Conservation (phyloP, 164 flowering plant species). For the Sextonia rubra region DNA sequence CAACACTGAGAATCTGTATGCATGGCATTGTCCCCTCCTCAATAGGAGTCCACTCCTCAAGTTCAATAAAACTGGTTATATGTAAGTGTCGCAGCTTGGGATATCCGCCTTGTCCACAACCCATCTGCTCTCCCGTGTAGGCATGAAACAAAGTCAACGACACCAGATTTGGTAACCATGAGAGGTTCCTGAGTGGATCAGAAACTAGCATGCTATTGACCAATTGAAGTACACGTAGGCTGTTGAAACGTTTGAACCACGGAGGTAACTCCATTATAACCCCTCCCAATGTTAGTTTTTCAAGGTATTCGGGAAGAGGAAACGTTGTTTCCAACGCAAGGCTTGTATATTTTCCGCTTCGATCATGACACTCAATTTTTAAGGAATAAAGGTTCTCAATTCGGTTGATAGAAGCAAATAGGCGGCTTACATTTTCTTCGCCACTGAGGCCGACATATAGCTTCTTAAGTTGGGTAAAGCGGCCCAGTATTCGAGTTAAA, state of each 20-base stretch:
- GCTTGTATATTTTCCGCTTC: background rate
- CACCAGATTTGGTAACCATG: background rate
- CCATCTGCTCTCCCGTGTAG: background rate
- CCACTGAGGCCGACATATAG: constrained; percentile 17
- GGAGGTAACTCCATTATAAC: background rate
- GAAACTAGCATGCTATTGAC: background rate
- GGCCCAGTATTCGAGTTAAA: constrained; percentile 15
- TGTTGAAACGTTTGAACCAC: background rate
- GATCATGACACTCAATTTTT: background rate
- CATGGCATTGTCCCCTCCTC: background rate
- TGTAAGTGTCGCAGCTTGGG: background rate
- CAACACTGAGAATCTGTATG: background rate
- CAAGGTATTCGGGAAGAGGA: constrained; percentile 7
- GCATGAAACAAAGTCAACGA: background rate
- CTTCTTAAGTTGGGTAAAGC: constrained; percentile 21
- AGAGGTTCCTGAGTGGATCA: background rate
- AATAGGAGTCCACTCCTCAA: background rate
- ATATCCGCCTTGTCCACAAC: background rate
- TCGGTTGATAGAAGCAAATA: constrained; percentile 1
- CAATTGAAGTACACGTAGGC: background rate
- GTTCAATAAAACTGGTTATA: background rate
- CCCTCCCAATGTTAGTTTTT: background rate
- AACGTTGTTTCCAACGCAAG: constrained; percentile 10
- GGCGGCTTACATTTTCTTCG: constrained; percentile 9
- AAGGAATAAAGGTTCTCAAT: background rate